A percentile compares a stretch with the other conserved stretches of the same genome.
Evolutionary conservation across 2,329 filamentous ascomycete species (phyloP).

Genomic region (Taxawa tesnikishii): DNA sequence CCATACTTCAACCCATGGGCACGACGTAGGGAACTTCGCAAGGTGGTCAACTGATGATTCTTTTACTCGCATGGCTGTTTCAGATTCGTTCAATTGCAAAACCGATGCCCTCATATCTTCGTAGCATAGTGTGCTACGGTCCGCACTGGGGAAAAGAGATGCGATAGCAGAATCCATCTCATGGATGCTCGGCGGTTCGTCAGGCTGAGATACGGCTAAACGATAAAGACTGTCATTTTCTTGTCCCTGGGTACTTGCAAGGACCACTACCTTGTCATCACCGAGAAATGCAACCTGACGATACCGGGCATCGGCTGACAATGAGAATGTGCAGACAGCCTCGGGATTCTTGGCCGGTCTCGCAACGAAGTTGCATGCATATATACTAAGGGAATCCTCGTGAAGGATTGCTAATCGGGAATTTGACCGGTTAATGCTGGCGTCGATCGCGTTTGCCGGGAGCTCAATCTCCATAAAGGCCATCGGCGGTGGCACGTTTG

Average conservation of each 20-base stretch:
- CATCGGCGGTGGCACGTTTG: conserved; percentile 90
- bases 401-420: conserved; percentile 62
- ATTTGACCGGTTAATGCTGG: conserved; percentile 57
- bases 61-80: too few species aligned
- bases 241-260: too few species aligned
- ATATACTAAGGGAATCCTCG: conserved; percentile 52
- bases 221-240: too few species aligned
- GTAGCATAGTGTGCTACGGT: conserved; percentile 12
- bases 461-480: conserved; percentile 61
- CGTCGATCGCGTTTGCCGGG: conserved; percentile 55
- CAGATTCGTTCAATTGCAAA: conserved; percentile 1
- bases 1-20: conserved; percentile 17
- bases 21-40: conserved; percentile 11
- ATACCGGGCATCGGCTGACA: conserved; percentile 16
- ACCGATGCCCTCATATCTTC: conserved; percentile 10
- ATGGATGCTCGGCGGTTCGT: not conserved
- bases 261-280: conserved; percentile 22
- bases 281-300: conserved; percentile 36
- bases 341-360: conserved; percentile 34
- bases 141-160: conserved; percentile 3
- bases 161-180: not conserved
- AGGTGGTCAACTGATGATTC: too few species aligned
- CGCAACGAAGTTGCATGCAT: conserved; percentile 53
- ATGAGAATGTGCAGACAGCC: conserved; percentile 8
- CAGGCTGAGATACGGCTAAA: too few species aligned